Evolutionary conservation across 495 filamentous ascomycete species (phyloP).

Genomic region (Sphaerosporella brunnea): DNA sequence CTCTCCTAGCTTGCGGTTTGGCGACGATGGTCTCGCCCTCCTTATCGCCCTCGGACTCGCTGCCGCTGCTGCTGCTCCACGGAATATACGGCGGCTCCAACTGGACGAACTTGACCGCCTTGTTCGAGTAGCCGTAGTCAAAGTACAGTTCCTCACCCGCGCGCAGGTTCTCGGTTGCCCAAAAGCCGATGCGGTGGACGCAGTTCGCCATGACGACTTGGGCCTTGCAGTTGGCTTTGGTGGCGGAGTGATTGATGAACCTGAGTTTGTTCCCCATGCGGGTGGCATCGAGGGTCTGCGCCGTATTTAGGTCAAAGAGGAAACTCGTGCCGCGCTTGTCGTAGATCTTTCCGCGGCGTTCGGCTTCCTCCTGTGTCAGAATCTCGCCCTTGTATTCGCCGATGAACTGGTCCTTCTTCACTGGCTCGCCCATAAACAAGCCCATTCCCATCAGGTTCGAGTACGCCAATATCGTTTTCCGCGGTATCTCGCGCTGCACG

Average conservation of each 20-base stretch:
- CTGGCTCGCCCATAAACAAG: slow-evolving; percentile 44
- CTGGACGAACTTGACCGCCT: slow-evolving; percentile 23
- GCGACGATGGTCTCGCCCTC: background rate
- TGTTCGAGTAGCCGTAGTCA: slow-evolving; percentile 39
- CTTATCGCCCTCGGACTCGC: background rate
- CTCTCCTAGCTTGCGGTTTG: background rate
- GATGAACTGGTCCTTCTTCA: slow-evolving; percentile 42
- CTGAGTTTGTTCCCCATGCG: slow-evolving; percentile 37
- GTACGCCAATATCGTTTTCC: slow-evolving; percentile 42
- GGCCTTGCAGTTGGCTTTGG: slow-evolving; percentile 36
- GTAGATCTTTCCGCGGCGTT: slow-evolving; percentile 48
- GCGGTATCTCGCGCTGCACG: slow-evolving; percentile 43
- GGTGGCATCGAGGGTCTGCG: slow-evolving; percentile 32
- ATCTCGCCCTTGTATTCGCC: slow-evolving; percentile 61
- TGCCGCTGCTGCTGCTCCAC: background rate
- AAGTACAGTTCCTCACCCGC: slow-evolving; percentile 55
- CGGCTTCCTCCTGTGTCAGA: slow-evolving; percentile 43
- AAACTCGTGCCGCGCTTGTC: slow-evolving; percentile 43
- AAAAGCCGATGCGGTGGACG: slow-evolving; percentile 50
- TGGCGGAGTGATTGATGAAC: slow-evolving; percentile 50
- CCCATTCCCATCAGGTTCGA: slow-evolving; percentile 48
- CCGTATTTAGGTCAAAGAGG: slow-evolving; percentile 44
- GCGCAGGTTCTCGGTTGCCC: slow-evolving; percentile 39
- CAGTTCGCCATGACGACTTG: slow-evolving; percentile 45
- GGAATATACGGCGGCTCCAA: slow-evolving; percentile 18